Base-by-base conservation (phyloP, 768 basidiomycete genomes). In the Rhizopogon salebrosus region DNA sequence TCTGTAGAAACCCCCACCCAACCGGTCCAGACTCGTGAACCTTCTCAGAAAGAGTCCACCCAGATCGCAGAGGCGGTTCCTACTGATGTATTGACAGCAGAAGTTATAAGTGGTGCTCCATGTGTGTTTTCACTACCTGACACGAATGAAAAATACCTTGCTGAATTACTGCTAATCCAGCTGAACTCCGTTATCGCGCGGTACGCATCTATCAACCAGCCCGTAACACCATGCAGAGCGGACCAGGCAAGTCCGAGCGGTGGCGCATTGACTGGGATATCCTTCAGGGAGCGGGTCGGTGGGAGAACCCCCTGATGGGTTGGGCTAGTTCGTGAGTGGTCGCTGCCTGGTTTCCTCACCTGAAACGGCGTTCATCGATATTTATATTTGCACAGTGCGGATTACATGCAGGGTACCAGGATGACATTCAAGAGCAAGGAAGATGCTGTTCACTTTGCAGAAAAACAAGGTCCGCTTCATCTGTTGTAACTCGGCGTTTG, bases 281-380 rank as follows among this genome's bases (percentile, higher is more conserved):
- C 52, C 74, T 98, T n/a, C 83, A 82, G 53, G 92, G 95, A 31
- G 85, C 80, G 26, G 93, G 91, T 11, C 80, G 95, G 48, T 99
- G 95, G 95, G 94, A 98, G 78, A 99, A 98, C 65, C 92, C 92
- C 4, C 68, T 99, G 59, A 99, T 98, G 92, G 95, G 95, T 40
- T 99, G 82, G 77, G 95, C 94, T 0, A 90, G 87, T 74, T 93
- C 92, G 89, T 95, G 66, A 71, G 89, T 79, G 11, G n/a, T 52
- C 20, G 3, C 49, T 37, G 10, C 23, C 23, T 10, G 37, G 37
- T 24, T 38, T 40, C 23, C 5, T 29, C 34, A 31, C 26, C 13
- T 49, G 37, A 49, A 45, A 43, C 49, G n/a, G 48, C 57, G 50
- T 35, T 31, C 40, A 41, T 55, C 31, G 16, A 60, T 26, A 2